Percentiles rank a stretch among this genome's conserved stretches.
phyloP scores from a whole-genome alignment of 306 rosid genomes.

The Malus fusca region DNA sequence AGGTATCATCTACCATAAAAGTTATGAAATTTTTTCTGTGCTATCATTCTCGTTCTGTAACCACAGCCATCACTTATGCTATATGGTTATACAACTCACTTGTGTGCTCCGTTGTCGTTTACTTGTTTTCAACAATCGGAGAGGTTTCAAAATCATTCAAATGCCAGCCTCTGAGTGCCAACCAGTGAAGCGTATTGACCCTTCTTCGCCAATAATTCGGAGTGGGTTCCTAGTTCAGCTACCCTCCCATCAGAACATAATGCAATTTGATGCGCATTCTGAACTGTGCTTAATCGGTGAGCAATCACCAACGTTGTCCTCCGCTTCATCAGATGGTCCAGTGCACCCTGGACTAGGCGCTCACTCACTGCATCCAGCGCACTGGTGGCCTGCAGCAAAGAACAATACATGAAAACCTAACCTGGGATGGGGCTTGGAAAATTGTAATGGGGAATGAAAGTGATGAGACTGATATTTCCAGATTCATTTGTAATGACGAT shows the following conservation, averaged over 20 bases:
- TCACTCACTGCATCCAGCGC: conserved; percentile 86
- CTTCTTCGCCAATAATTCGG: conserved; percentile 61
- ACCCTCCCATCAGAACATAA: conserved; percentile 60
- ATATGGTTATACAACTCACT: conserved; percentile 7
- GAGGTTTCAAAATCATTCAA: conserved; percentile 39
- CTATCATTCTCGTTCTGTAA: not conserved
- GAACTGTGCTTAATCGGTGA: conserved; percentile 87
- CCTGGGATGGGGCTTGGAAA: not conserved
- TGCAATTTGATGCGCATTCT: conserved; percentile 86
- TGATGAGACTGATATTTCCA: not conserved
- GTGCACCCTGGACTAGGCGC: conserved; percentile 82
- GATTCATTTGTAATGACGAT: conserved; percentile 1
- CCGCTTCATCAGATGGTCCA: conserved; percentile 70
- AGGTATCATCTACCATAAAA: not conserved
- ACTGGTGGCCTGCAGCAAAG: conserved; percentile 71
- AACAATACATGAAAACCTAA: conserved; percentile 2
- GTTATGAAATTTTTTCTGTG: not conserved
- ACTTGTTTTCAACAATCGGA: conserved; percentile 5
- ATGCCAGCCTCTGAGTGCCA: conserved; percentile 87
- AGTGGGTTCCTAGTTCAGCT: conserved; percentile 74
- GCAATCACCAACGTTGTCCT: conserved; percentile 92
- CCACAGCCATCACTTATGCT: not conserved
- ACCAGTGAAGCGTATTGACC: conserved; percentile 84
- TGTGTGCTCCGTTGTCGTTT: not conserved
- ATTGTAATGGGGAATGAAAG: not conserved